phyloP scores from a whole-genome alignment of 495 filamentous ascomycete genomes.

The Trichoderma erinaceum region DNA sequence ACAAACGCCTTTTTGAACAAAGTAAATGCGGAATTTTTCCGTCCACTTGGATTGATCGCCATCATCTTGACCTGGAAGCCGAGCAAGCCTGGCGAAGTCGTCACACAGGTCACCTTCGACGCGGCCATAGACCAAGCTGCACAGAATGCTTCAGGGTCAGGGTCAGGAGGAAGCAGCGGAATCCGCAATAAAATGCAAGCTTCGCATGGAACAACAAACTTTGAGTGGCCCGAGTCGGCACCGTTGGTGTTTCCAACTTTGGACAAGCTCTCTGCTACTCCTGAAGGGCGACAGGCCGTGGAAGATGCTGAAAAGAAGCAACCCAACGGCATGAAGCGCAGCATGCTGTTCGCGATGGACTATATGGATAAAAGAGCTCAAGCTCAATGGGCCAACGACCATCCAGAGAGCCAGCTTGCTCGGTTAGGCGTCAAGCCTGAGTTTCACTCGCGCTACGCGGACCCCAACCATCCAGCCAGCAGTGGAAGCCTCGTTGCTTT shows the following conservation, averaged over 20 bases:
- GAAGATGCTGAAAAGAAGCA: constrained; percentile 29
- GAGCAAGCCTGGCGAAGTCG: constrained; percentile 23
- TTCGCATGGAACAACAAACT: constrained; percentile 40
- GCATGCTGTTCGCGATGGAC: constrained; percentile 40
- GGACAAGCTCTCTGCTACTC: constrained; percentile 31
- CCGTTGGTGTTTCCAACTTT: constrained; percentile 51
- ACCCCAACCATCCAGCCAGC: constrained; percentile 48
- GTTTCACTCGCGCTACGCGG: constrained; percentile 47
- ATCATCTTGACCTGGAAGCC: constrained; percentile 56
- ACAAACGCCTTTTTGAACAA: constrained; percentile 49
- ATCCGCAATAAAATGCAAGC: constrained; percentile 28
- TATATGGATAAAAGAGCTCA: constrained; percentile 50
- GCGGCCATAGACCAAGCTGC: constrained; percentile 23
- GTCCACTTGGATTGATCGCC: constrained; percentile 50
- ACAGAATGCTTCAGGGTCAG: constrained; percentile 22
- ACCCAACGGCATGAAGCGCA: constrained; percentile 32
- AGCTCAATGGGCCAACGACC: constrained; percentile 39
- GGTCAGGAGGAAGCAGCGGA: constrained; percentile 27
- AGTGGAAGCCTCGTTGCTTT: constrained; percentile 36
- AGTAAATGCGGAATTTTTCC: constrained; percentile 51
- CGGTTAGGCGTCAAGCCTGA: constrained; percentile 25
- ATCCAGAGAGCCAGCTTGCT: constrained; percentile 27
- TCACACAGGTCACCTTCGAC: constrained; percentile 29
- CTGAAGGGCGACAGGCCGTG: constrained; percentile 16
- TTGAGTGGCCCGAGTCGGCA: constrained; percentile 46